Conservation (phyloP, 2,329 filamentous ascomycete species). For the Neocucurbitaria cava region DNA sequence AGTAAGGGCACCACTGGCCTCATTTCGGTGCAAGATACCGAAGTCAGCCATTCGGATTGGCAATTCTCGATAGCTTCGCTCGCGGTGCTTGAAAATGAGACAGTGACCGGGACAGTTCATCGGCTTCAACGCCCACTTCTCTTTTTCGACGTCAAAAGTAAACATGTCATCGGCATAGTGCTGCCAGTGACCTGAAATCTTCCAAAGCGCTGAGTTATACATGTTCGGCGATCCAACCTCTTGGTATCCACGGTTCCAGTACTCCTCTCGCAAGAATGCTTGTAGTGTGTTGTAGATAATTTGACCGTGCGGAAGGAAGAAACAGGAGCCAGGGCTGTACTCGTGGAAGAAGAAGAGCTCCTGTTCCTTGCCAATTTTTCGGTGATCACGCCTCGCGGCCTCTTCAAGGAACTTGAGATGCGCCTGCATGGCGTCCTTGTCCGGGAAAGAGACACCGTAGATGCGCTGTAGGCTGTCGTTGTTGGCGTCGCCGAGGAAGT, state of each 20-base stretch:
- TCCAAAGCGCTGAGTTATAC: constrained; percentile 93
- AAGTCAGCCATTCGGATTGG: constrained; percentile 95
- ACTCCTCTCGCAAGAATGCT: constrained; percentile 81
- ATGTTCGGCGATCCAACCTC: constrained; percentile 97
- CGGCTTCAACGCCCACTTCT: constrained; percentile 84
- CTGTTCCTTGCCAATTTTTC: constrained; percentile 92
- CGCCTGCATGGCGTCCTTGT: constrained; percentile 93
- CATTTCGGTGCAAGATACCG: constrained; percentile 92
- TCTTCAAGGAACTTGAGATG: constrained; percentile 96
- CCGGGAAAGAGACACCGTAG: constrained; percentile 94
- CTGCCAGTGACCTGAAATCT: constrained; percentile 92
- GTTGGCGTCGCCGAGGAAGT: constrained; percentile 91
- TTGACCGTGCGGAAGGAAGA: constrained; percentile 91
- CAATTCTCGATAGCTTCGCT: constrained; percentile 86
- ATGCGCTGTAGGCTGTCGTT: constrained; percentile 97
- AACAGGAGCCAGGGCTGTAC: constrained; percentile 88
- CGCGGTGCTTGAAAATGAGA: constrained; percentile 82
- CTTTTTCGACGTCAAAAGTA: constrained; percentile 83
- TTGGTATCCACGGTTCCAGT: constrained; percentile 91
- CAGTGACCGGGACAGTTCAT: constrained; percentile 99
- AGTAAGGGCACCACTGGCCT: constrained; percentile 88
- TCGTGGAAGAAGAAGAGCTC: constrained; percentile 98
- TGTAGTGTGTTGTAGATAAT: constrained; percentile 92
- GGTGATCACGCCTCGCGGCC: constrained; percentile 95
- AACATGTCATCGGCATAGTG: constrained; percentile 96